Conservation (phyloP, 2,329 filamentous ascomycete genomes). For the Fusarium robinianum region DNA sequence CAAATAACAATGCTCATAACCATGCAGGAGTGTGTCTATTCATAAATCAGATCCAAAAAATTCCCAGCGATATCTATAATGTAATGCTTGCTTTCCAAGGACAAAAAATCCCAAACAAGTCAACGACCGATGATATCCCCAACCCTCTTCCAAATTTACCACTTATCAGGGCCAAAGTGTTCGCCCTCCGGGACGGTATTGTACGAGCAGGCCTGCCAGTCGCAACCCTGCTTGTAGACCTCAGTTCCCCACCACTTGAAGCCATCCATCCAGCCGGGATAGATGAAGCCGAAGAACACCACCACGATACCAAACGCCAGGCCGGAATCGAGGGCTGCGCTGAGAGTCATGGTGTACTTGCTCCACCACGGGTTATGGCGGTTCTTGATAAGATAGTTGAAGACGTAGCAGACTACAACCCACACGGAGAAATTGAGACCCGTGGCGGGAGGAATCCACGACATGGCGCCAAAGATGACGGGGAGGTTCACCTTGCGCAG, state of each 20-base stretch:
- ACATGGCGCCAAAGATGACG: conserved; percentile 79
- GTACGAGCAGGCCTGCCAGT: conserved; percentile 81
- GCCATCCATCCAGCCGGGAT: conserved; percentile 71
- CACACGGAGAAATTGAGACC: conserved; percentile 89
- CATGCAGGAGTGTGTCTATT: conserved; percentile 31
- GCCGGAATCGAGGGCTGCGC: conserved; percentile 80
- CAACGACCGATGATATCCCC: not conserved
- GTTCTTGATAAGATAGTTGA: conserved; percentile 76
- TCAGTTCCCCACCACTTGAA: conserved; percentile 92
- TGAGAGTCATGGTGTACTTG: conserved; percentile 89
- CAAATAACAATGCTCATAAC: conserved; percentile 10
- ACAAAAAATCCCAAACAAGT: not conserved
- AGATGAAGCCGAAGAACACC: conserved; percentile 86
- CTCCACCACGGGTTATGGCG: conserved; percentile 79
- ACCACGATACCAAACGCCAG: conserved; percentile 81
- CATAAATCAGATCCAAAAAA: not conserved
- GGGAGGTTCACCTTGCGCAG: conserved; percentile 80
- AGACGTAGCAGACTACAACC: conserved; percentile 82
- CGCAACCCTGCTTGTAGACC: conserved; percentile 80
- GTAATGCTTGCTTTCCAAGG: conserved; percentile 11
- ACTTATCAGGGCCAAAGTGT: conserved; percentile 67
- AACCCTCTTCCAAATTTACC: conserved; percentile 46
- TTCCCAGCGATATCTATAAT: conserved; percentile 27
- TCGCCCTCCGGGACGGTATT: conserved; percentile 64
- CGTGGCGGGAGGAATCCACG: conserved; percentile 85